These are phyloP conservation scores for Neurospora sp. DNA, from an alignment of 2,329 filamentous ascomycete species.

Conservation along the genomic window DNA sequence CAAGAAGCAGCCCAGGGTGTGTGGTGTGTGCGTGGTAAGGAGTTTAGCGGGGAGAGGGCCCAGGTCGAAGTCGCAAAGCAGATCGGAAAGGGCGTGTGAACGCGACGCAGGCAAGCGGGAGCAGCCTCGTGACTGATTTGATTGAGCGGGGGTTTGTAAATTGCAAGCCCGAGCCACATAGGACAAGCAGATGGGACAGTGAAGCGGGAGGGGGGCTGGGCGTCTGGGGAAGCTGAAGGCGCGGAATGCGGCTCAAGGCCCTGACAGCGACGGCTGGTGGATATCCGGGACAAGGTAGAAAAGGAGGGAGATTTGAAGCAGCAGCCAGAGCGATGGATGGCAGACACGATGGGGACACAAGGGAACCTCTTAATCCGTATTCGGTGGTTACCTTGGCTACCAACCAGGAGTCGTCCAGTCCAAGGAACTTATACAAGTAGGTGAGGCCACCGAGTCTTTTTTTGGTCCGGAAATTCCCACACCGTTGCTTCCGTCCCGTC, in stretches of 20 bases:
- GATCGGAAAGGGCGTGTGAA: not conserved
- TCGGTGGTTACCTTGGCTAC: not conserved
- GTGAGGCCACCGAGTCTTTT: not conserved
- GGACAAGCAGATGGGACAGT: not conserved
- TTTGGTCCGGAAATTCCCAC: not conserved
- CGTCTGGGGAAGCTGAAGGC: not conserved
- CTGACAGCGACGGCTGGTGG: not conserved
- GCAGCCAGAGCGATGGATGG: not conserved
- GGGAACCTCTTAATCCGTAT: not conserved
- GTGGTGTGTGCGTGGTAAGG: not conserved
- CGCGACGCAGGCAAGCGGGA: not conserved
- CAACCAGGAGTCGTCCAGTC: not conserved
- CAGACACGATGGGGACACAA: not conserved
- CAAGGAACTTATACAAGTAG: not conserved
- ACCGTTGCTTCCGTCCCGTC: not conserved
- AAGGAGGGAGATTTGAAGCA: not conserved
- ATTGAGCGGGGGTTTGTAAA: not conserved
- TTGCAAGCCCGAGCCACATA: not conserved
- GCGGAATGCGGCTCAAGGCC: not conserved
- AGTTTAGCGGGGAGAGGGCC: not conserved
- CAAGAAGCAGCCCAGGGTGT: slow-evolving; percentile 14
- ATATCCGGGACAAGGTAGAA: not conserved
- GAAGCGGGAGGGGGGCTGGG: not conserved
- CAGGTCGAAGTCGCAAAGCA: not conserved
- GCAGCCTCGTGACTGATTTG: not conserved